Evolutionary conservation across 75 land plant genomes (phyloP).

Genomic region (Chamaecyparis obtusa): DNA sequence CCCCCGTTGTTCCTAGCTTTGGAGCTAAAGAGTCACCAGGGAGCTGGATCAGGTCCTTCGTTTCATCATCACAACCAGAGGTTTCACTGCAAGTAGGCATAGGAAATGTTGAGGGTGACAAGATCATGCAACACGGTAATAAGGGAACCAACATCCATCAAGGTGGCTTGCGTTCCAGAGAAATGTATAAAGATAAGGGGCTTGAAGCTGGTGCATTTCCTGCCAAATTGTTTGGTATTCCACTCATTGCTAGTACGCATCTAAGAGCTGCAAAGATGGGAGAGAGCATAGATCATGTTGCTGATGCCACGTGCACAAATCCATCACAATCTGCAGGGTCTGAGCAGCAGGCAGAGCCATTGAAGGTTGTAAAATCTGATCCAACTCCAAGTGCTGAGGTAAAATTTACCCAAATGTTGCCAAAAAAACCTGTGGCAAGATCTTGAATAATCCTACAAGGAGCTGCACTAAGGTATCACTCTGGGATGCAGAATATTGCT

Average conservation of each 20-base stretch:
- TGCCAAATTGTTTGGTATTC: slow-evolving; percentile 51
- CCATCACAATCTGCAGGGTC: slow-evolving; percentile 29
- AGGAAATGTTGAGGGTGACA: background rate
- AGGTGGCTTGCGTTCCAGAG: background rate
- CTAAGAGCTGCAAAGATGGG: background rate
- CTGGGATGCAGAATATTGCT: background rate
- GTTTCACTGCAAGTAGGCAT: background rate
- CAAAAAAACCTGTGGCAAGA: slow-evolving; percentile 35
- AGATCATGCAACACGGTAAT: background rate
- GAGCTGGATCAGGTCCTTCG: background rate
- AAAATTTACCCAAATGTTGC: slow-evolving; percentile 39
- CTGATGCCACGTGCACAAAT: background rate
- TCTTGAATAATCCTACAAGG: slow-evolving; percentile 21
- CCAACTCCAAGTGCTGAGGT: slow-evolving; percentile 45
- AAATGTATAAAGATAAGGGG: slow-evolving; percentile 25
- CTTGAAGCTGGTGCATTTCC: slow-evolving; percentile 26
- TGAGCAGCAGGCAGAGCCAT: slow-evolving; percentile 46
- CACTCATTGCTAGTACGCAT: slow-evolving; percentile 29
- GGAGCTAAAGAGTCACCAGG: background rate
- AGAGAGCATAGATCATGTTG: slow-evolving; percentile 3
- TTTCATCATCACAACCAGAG: background rate
- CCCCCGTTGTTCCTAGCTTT: background rate
- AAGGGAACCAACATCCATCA: background rate
- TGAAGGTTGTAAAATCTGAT: slow-evolving; percentile 34
- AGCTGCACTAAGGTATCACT: slow-evolving; percentile 67